Conservation (phyloP, 805 yeast species). For the Wickerhamomyces sydowiorum region DNA sequence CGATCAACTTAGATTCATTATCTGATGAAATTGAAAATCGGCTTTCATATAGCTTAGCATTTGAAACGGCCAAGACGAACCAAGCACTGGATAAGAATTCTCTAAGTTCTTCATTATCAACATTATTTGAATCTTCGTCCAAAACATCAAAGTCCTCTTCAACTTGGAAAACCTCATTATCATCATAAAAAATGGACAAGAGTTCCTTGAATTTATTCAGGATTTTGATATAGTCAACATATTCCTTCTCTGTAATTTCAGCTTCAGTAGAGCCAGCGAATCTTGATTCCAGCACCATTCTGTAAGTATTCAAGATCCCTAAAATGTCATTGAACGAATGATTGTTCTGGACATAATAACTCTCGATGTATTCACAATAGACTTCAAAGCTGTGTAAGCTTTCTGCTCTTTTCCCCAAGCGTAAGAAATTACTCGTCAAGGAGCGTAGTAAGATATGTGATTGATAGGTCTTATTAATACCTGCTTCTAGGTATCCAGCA, state of each 20-base stretch:
- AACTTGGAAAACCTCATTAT: constrained; percentile 3
- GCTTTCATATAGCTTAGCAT: constrained; percentile 6
- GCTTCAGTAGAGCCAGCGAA: neutral
- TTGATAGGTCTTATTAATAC: constrained; percentile 42
- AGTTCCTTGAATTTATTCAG: constrained; percentile 6
- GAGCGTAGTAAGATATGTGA: constrained; percentile 28
- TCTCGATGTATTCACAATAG: constrained; percentile 34
- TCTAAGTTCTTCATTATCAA: neutral
- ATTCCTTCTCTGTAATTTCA: constrained; percentile 8
- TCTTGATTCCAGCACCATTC: constrained; percentile 5
- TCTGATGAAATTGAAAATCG: constrained; percentile 7
- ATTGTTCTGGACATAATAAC: constrained; percentile 29
- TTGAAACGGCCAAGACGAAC: constrained; percentile 10
- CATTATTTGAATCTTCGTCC: too few relatives aligned
- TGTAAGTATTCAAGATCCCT: constrained; percentile 16
- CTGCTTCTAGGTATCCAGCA: constrained; percentile 22
- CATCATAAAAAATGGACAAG: constrained; percentile 7
- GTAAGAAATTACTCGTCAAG: constrained; percentile 29
- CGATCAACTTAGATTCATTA: neutral
- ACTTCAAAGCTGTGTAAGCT: constrained; percentile 32
- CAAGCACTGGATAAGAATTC: constrained; percentile 5
- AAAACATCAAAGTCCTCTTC: neutral
- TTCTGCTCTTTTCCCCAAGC: constrained; percentile 15
- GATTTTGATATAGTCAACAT: constrained; percentile 6
- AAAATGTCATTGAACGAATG: constrained; percentile 32